Conservation (phyloP, 345 rosid species). For the Toxicodendron radicans region DNA sequence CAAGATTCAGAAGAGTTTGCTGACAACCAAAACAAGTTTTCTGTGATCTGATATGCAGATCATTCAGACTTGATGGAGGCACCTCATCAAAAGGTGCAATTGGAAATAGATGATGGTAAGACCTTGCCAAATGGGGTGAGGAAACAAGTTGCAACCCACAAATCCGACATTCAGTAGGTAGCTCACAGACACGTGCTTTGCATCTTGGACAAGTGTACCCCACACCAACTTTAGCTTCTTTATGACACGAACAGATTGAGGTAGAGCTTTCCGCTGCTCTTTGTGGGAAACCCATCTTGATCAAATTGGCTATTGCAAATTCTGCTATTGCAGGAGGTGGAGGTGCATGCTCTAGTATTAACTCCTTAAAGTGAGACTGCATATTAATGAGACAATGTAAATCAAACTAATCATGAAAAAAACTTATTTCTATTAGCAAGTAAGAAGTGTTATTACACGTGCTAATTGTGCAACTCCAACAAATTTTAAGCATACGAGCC, state of each 20-base stretch:
- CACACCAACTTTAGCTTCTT: slow-evolving; percentile 78
- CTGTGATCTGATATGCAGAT: slow-evolving; percentile 34
- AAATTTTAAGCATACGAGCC: not conserved
- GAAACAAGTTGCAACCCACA: slow-evolving; percentile 96
- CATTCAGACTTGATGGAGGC: slow-evolving; percentile 35
- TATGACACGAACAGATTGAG: slow-evolving; percentile 88
- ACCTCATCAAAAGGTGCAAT: slow-evolving; percentile 79
- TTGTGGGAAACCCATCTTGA: slow-evolving; percentile 94
- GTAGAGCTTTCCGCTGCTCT: slow-evolving; percentile 78
- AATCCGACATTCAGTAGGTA: slow-evolving; percentile 80
- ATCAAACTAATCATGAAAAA: not conserved
- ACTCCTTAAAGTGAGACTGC: slow-evolving; percentile 81
- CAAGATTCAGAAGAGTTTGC: slow-evolving; percentile 58
- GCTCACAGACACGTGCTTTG: slow-evolving; percentile 85
- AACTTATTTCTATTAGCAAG: too few species aligned
- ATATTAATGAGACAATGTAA: not conserved
- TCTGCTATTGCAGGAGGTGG: slow-evolving; percentile 97
- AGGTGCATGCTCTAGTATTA: slow-evolving; percentile 86
- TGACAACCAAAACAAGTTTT: slow-evolving; percentile 85
- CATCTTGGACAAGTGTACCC: slow-evolving; percentile 94
- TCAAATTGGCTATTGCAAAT: slow-evolving; percentile 76
- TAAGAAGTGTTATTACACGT: not conserved
- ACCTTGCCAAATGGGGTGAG: slow-evolving; percentile 92
- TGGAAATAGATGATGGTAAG: slow-evolving; percentile 96
- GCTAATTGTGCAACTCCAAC: not conserved